Conservation (phyloP, 2,329 filamentous ascomycete genomes). For the Sporothrix curviconia region DNA sequence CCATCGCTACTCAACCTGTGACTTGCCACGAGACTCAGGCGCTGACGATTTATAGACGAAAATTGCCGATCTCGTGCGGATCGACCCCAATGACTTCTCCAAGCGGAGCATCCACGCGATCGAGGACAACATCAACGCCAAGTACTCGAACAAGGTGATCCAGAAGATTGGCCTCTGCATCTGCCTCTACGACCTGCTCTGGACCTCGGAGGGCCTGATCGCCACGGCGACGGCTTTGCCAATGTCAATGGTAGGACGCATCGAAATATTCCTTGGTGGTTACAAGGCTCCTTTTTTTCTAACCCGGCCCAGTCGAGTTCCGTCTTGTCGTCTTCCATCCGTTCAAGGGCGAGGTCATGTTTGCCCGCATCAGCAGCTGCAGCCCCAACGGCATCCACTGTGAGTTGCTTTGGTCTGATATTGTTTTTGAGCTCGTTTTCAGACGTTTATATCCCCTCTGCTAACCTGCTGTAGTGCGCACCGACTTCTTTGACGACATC, state of each 20-base stretch:
- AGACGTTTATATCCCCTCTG: neutral
- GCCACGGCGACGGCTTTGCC: constrained; percentile 83
- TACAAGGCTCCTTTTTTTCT: neutral
- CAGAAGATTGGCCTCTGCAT: constrained; percentile 93
- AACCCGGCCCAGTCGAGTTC: constrained; percentile 64
- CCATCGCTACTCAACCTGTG: neutral
- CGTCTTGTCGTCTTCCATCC: constrained; percentile 89
- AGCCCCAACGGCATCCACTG: constrained; percentile 22
- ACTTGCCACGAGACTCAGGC: too few species aligned
- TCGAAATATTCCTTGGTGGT: too few species aligned
- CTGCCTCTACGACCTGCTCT: constrained; percentile 84
- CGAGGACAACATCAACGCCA: constrained; percentile 93
- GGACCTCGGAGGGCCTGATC: constrained; percentile 86
- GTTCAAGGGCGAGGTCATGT: constrained; percentile 88
- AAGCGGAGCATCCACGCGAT: constrained; percentile 78
- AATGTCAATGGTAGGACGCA: constrained; percentile 88
- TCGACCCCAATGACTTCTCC: constrained; percentile 79
- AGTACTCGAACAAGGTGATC: constrained; percentile 93
- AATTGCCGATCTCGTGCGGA: constrained; percentile 88
- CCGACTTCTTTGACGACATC: constrained; percentile 93
- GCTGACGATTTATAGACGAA: constrained; percentile 61
- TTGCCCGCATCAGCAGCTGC: constrained; percentile 73
- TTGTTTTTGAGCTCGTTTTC: neutral
- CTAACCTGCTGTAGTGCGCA: constrained; percentile 52
- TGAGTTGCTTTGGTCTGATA: constrained; percentile 6